phyloP scores from a whole-genome alignment of 805 yeast genomes.

The Ogataea henricii region DNA sequence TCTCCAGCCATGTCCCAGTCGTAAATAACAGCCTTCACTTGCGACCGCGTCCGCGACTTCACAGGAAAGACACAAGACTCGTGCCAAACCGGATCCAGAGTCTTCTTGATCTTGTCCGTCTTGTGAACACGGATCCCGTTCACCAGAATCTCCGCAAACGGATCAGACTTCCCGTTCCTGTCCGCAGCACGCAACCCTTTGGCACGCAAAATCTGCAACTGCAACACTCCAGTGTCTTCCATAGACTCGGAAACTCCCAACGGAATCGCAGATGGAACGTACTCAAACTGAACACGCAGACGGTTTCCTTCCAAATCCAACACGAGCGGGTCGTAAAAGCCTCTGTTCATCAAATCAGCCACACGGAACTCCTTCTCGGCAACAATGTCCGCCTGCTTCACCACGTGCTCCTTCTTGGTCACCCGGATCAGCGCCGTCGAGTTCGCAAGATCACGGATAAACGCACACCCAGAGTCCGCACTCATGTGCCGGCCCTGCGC shows the following conservation, averaged over 20 bases:
- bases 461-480: conserved; percentile 55
- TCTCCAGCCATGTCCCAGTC: conserved; percentile 84
- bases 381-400: conserved; percentile 48
- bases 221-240: conserved; percentile 65
- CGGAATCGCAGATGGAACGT: conserved; percentile 56
- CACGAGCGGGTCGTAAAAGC: conserved; percentile 47
- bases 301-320: conserved; percentile 43
- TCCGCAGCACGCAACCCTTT: conserved; percentile 59
- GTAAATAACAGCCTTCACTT: conserved; percentile 50
- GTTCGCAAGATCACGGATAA: conserved; percentile 69
- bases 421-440: conserved; percentile 59
- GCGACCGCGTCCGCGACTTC: conserved; percentile 60
- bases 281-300: conserved; percentile 55
- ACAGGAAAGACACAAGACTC: conserved; percentile 61
- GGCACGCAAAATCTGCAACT: conserved; percentile 59
- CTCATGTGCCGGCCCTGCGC: conserved; percentile 47
- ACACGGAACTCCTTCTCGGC: conserved; percentile 54
- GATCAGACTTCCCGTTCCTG: conserved; percentile 77
- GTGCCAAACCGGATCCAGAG: conserved; percentile 76
- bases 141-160: conserved; percentile 53
- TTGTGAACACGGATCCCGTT: conserved; percentile 57
- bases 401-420: conserved; percentile 52
- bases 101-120: conserved; percentile 64
- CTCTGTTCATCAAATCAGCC: conserved; percentile 52
- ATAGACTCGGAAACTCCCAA: conserved; percentile 62